Percentiles rank a stretch among this genome's conserved stretches.
Conservation (phyloP, 2,329 filamentous ascomycete species). For the Fusarium newnesense region DNA sequence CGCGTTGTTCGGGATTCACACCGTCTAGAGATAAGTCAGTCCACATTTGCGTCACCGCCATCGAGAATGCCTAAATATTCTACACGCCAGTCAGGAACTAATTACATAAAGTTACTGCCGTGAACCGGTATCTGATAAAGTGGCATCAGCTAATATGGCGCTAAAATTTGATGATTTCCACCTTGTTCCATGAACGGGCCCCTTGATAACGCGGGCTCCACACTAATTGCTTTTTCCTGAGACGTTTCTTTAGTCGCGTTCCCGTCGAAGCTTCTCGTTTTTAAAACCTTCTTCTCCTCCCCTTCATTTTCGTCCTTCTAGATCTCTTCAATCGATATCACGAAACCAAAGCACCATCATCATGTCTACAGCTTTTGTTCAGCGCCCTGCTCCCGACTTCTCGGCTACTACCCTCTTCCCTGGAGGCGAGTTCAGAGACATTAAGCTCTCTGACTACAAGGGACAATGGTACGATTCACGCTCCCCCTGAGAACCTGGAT, state of each 20-base stretch:
- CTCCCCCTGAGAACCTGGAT: background rate
- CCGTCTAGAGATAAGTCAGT: background rate
- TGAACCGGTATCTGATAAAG: background rate
- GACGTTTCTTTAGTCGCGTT: background rate
- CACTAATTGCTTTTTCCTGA: constrained; percentile 24
- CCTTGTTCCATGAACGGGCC: constrained; percentile 21
- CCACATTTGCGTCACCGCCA: constrained; percentile 28
- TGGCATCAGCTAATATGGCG: constrained; percentile 29
- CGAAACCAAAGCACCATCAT: constrained; percentile 21
- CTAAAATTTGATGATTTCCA: constrained; percentile 36
- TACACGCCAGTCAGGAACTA: too few species aligned
- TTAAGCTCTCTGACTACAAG: constrained; percentile 56
- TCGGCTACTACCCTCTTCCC: constrained; percentile 61
- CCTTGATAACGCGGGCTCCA: constrained; percentile 30
- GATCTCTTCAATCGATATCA: background rate
- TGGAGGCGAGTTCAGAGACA: constrained; percentile 59
- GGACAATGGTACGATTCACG: constrained; percentile 57
- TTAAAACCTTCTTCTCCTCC: background rate
- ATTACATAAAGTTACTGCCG: constrained; percentile 21
- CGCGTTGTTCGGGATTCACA: background rate
- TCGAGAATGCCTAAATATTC: too few species aligned
- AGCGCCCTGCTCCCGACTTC: constrained; percentile 61
- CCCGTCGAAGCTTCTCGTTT: background rate
- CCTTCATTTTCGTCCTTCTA: background rate
- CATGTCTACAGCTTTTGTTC: constrained; percentile 60